Percentiles rank a stretch among this genome's conserved stretches.
Conservation (phyloP, 257 asterid genomes). For the Solanum corneliomulleri region DNA sequence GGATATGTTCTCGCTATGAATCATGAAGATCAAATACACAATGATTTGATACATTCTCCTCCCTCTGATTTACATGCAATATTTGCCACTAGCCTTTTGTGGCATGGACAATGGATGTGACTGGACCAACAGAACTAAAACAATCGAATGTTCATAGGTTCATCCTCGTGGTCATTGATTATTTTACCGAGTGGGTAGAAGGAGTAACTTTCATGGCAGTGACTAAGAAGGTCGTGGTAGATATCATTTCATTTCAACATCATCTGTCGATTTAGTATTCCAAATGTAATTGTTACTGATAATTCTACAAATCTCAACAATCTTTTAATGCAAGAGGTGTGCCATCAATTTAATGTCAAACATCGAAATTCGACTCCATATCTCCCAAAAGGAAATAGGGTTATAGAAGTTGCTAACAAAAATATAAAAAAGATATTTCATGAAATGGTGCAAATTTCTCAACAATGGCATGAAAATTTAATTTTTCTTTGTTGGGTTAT, state of each 20-base stretch:
- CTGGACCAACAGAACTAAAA: neutral
- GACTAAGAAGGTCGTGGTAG: neutral
- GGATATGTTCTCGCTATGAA: too few species aligned
- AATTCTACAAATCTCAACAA: too few species aligned
- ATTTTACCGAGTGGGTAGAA: too few species aligned
- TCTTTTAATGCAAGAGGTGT: neutral
- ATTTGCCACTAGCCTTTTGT: neutral
- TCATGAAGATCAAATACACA: too few species aligned
- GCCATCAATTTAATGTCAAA: too few species aligned
- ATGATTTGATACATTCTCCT: too few species aligned
- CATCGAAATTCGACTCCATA: neutral
- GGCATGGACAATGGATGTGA: neutral
- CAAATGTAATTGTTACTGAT: too few species aligned
- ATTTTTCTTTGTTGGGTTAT: neutral
- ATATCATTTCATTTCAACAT: too few species aligned
- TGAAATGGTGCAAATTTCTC: too few species aligned
- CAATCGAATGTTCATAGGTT: neutral
- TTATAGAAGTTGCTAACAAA: neutral
- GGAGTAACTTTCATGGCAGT: neutral
- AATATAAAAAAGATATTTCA: too few species aligned
- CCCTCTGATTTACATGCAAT: too few species aligned
- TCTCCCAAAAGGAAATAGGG: neutral
- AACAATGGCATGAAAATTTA: too few species aligned
- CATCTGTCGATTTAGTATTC: neutral
- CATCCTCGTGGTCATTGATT: neutral